phyloP scores from a whole-genome alignment of 768 basidiomycete species.

The Pleurotus tuoliensis region DNA sequence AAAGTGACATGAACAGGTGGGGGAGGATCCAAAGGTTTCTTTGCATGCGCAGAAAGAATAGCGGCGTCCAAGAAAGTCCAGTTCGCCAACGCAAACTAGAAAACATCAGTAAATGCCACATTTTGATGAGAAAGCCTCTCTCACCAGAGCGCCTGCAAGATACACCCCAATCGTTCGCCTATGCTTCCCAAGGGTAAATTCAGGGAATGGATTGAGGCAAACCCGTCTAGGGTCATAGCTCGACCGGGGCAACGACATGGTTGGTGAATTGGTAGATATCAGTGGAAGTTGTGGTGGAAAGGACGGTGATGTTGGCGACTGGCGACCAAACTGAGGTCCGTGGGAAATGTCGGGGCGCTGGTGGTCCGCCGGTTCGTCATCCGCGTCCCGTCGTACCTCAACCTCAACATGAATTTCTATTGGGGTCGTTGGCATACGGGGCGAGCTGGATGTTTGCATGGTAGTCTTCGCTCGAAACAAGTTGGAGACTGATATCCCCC shows the following conservation, averaged over 20 bases:
- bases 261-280: neutral
- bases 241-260: slow-evolving; percentile 66
- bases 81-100: slow-evolving; percentile 90
- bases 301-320: neutral
- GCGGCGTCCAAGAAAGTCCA: slow-evolving; percentile 96
- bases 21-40: slow-evolving; percentile 66
- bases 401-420: neutral
- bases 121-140: slow-evolving; percentile 19
- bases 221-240: slow-evolving; percentile 86
- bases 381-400: neutral
- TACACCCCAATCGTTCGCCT: slow-evolving; percentile 85
- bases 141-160: slow-evolving; percentile 84
- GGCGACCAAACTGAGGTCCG: neutral
- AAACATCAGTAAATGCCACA: neutral
- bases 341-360: neutral
- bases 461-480: too few species aligned
- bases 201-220: slow-evolving; percentile 84
- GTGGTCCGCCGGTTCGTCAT: neutral
- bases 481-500: too few species aligned
- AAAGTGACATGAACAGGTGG: slow-evolving; percentile 75
- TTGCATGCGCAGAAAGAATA: slow-evolving; percentile 84
- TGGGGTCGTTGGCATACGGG: too few species aligned
- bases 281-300: neutral
- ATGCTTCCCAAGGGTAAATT: slow-evolving; percentile 69
- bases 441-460: too few species aligned